A percentile compares a stretch with the other conserved stretches of the same genome.
These are phyloP conservation scores for Trichoderma polysporum DNA, from an alignment of 2,329 filamentous ascomycete species.

Conservation along the genomic window DNA sequence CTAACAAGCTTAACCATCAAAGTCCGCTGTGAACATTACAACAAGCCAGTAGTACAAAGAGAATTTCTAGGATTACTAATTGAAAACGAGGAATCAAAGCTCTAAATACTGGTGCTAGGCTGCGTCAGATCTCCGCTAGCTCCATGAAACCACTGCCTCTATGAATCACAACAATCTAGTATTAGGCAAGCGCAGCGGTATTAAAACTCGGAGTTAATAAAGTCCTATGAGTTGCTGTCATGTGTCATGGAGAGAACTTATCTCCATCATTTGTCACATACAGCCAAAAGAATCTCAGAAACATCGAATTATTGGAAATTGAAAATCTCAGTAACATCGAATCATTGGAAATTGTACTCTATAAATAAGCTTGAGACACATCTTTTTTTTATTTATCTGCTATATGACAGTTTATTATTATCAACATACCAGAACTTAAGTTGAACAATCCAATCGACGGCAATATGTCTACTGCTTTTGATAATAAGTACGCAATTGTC, in stretches of 20 bases:
- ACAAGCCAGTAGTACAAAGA: not conserved
- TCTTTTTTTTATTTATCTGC: not conserved
- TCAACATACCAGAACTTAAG: not conserved
- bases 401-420: not conserved
- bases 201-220: not conserved
- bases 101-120: too few relatives aligned
- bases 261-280: not conserved
- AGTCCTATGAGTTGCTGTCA: not conserved
- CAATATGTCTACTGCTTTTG: not conserved
- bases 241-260: not conserved
- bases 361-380: not conserved
- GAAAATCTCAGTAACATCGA: not conserved
- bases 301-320: not conserved
- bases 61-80: not conserved
- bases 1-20: not conserved
- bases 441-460: not conserved
- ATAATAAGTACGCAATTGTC: slow-evolving; percentile 19
- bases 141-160: too few relatives aligned
- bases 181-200: not conserved
- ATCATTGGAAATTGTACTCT: not conserved
- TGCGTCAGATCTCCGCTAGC: not conserved
- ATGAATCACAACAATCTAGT: not conserved
- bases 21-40: not conserved
- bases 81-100: too few relatives aligned
- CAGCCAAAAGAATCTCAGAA: not conserved